Evolutionary conservation across 2,329 filamentous ascomycete genomes (phyloP), one percentile per base, ranked within the genome.

Genomic region (Fusarium xyrophilum): DNA sequence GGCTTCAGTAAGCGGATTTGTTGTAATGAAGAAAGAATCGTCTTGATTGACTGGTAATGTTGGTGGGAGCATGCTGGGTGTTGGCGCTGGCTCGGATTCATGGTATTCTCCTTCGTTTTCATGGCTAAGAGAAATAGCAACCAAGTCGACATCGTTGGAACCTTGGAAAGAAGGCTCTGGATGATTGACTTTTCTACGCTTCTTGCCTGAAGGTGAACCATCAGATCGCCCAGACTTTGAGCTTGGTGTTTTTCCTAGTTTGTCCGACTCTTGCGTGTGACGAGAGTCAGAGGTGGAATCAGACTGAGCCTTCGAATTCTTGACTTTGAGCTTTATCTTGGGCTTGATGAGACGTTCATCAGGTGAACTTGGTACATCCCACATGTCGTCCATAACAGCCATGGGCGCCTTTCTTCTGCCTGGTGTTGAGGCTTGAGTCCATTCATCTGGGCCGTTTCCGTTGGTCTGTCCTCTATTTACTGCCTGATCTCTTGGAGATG

Each of bases 331-430:
- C 33, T 70, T 70, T 33, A 65, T 48, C 40, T 63, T 55, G 36
- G 28, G 57, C 42, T 62, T 60, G 13, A 30, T 38, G 30, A 62
- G 63, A 15, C 25, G 46, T 35, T 46, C 64, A 28, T 77, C 78
- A 9, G 81, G 78, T 44, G 82, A 84, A 65, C 79, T 81, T 1
- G 82, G 82, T 6, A 85, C 77, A 38, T 83, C 82, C 79, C 82
- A 85, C 11, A 74, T 70, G 53, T 82, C 81, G 28, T 68, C 70
- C 58, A 69, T 74, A 67, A 70, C 58, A 36, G 54, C 64, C 51
- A 33, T 65, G 32, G 58, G 59, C 65, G 55, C 62, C 67, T 75
- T 59, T 72, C 70, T 66, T 28, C 72, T 67, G 30, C 72, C 72
- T n/a, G 72, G 78, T 15, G 77, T 79, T 14, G 76, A 76, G 19